Base-by-base conservation (phyloP, 108 stramenopile genomes). In the Fistulifera solaris region DNA sequence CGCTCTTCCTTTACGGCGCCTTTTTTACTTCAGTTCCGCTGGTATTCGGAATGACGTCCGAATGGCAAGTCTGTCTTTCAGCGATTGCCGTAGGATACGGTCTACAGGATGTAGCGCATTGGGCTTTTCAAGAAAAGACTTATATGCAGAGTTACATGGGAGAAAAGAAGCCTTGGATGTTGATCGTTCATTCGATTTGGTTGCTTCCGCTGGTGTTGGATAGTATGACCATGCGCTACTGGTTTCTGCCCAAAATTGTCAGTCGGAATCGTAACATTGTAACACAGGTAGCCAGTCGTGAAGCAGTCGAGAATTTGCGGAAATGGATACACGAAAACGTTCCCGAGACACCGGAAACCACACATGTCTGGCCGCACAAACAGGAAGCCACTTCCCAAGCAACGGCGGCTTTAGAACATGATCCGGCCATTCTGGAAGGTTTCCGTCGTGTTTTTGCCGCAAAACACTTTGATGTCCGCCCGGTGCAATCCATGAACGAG, bases 351-450 rank as follows among this genome's bases (percentile, higher is more conserved):
- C 54, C 62, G 16, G 76, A 63, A 38, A 77, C 76, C 0, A 77
- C 76, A 14, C 76, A 77, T 54, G 42, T 77, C 17, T 77, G 76
- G 76, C 76, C 76, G 24, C 76, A 77, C 60, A 51, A 71, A 49
- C 76, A 71, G 25, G 52, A 55, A 27, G 76, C 47, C 15, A 77
- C 70, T 19, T 50, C 55, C 17, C 65, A 55, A 21, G 61, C 66
- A 16, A 54, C 61, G 40, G 61, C 62, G 2, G 35, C 54, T 21
- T 43, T 77, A 39, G 70, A 77, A 50, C 48, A 68, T 39, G 76
- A 77, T 62, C 53, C 76, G 3, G 54, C 56, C 51, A 71, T 77
- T 40, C 48, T 59, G 44, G 76, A 70, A 2, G 76, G 53, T 38
- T 77, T 77, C 42, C 62, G 70, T 11, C 61, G 59, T 43, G 48